A percentile compares a stretch with the other conserved stretches of the same genome.
Evolutionary conservation across 495 filamentous ascomycete species (phyloP).

Genomic region (Penicillium fimorum): DNA sequence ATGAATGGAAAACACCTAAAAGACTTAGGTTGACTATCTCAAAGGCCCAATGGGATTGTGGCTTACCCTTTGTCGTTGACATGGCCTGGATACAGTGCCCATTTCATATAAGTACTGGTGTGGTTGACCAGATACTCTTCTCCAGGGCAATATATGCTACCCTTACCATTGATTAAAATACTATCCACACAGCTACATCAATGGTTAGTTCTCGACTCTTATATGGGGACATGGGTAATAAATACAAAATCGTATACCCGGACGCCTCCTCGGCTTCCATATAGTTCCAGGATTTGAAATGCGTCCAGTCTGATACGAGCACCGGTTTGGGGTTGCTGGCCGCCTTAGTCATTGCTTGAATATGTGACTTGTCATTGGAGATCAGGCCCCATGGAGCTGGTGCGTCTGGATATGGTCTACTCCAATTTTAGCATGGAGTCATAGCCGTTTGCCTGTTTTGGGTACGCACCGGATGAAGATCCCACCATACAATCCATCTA

Average conservation of each 20-base stretch:
- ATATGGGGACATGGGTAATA: not conserved
- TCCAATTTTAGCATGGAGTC: not conserved
- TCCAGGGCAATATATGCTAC: constrained; percentile 42
- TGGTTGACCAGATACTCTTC: constrained; percentile 32
- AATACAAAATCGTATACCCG: constrained; percentile 37
- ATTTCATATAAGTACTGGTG: constrained; percentile 16
- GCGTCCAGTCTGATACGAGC: constrained; percentile 49
- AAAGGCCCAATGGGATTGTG: too few relatives aligned
- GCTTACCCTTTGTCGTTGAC: constrained; percentile 44
- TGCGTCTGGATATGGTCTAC: constrained; percentile 29
- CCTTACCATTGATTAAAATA: constrained; percentile 53
- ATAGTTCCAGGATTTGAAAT: constrained; percentile 43
- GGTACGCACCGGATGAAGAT: constrained; percentile 27
- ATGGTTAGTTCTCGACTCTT: not conserved
- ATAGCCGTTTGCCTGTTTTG: not conserved
- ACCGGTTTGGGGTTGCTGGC: constrained; percentile 37
- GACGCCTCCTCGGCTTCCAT: constrained; percentile 31
- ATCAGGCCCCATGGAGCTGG: constrained; percentile 41
- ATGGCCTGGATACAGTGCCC: constrained; percentile 11
- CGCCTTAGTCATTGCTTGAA: constrained; percentile 38
- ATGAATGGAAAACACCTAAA: constrained; percentile 1
- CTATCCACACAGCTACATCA: constrained; percentile 40
- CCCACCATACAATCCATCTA: constrained; percentile 51
- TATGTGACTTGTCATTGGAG: constrained; percentile 24
- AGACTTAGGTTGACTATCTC: too few relatives aligned